A percentile compares a stretch with the other conserved stretches of the same genome.
Evolutionary conservation across 2,329 filamentous ascomycete genomes (phyloP).

Genomic region (Epichloe bromicola): DNA sequence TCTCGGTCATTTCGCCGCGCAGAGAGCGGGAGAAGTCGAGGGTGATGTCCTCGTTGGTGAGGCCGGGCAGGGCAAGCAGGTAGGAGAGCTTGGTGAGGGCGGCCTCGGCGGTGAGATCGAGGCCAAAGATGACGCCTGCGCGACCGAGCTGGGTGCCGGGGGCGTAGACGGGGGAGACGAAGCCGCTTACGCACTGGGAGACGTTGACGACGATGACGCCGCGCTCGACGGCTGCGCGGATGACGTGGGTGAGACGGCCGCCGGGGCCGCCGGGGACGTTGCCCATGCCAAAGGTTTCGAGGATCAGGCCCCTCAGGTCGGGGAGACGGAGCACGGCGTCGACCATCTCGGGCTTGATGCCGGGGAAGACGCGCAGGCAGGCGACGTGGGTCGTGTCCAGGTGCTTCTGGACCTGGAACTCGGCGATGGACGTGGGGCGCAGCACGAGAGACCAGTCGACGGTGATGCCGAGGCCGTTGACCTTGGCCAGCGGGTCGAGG

Average conservation of each 20-base stretch:
- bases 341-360: constrained; percentile 87
- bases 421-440: constrained; percentile 58
- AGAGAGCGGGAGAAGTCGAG: constrained; percentile 61
- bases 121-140: constrained; percentile 77
- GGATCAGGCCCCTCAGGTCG: constrained; percentile 66
- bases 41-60: constrained; percentile 53
- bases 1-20: constrained; percentile 75
- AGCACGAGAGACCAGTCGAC: constrained; percentile 71
- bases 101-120: constrained; percentile 81
- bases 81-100: constrained; percentile 86
- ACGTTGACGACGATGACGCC: constrained; percentile 84
- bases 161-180: constrained; percentile 67
- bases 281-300: constrained; percentile 88
- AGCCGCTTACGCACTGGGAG: constrained; percentile 72
- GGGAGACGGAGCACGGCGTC: constrained; percentile 68
- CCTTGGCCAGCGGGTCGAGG: constrained; percentile 64
- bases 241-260: constrained; percentile 64
- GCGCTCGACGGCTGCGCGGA: constrained; percentile 62
- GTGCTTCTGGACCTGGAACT: constrained; percentile 60
- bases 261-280: constrained; percentile 78
- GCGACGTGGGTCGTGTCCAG: constrained; percentile 82
- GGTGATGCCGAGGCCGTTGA: constrained; percentile 67
- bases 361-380: constrained; percentile 80
- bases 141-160: constrained; percentile 65
- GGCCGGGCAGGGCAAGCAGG: constrained; percentile 54